phyloP scores from a whole-genome alignment of 78 protist species.

The Monocercomonoides exilis region DNA sequence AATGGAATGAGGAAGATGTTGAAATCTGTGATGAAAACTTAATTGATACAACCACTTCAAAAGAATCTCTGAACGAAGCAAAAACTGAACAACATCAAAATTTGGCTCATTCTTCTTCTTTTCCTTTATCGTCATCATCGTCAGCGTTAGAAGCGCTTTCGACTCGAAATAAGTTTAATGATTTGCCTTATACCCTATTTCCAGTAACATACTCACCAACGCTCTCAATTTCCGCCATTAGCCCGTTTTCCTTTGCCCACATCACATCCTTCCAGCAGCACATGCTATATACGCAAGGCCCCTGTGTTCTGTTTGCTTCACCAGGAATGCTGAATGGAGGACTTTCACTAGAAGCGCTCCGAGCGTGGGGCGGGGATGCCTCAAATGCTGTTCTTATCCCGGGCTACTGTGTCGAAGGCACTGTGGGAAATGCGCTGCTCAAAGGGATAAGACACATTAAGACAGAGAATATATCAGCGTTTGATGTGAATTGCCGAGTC shows the following conservation, averaged over 20 bases:
- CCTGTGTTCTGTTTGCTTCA: slow-evolving; percentile 85
- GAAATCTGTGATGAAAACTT: too few species aligned
- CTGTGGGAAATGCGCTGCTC: slow-evolving; percentile 72
- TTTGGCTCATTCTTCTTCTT: background rate
- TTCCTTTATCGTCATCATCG: too few species aligned
- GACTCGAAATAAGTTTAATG: too few species aligned
- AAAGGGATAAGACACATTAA: background rate
- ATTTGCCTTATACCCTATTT: too few species aligned
- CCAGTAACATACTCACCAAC: too few species aligned
- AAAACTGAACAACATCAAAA: background rate
- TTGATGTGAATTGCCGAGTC: slow-evolving; percentile 53
- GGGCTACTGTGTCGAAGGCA: slow-evolving; percentile 89
- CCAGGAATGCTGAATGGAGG: slow-evolving; percentile 95
- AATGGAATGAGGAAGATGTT: too few species aligned
- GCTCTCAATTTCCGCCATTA: slow-evolving; percentile 25
- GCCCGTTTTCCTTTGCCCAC: slow-evolving; percentile 70
- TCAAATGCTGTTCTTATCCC: slow-evolving; percentile 82
- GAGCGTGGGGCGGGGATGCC: slow-evolving; percentile 66
- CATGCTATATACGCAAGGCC: slow-evolving; percentile 47
- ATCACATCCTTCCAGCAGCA: slow-evolving; percentile 53
- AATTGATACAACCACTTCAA: too few species aligned
- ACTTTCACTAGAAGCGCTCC: slow-evolving; percentile 45
- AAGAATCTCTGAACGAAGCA: too few species aligned
- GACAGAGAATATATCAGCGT: background rate
- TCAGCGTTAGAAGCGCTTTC: background rate